phyloP scores from a whole-genome alignment of 2,329 filamentous ascomycete genomes.

The Chaetothyriales sp. region DNA sequence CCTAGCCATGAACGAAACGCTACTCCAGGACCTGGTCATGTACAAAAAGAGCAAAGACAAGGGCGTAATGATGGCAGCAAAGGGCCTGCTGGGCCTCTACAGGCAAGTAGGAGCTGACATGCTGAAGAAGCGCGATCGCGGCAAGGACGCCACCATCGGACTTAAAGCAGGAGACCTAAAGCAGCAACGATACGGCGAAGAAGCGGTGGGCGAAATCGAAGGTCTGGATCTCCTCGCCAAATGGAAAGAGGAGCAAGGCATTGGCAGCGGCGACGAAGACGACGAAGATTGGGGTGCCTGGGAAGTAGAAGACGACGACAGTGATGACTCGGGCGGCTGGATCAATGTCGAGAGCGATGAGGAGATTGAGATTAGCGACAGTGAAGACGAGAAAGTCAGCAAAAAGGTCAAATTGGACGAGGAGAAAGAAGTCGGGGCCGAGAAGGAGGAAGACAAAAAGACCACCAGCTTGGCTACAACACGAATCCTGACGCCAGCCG shows the following conservation, averaged over 20 bases:
- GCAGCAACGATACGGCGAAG: constrained; percentile 68
- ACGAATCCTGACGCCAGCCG: constrained; percentile 84
- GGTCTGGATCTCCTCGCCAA: constrained; percentile 80
- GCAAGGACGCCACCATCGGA: constrained; percentile 76
- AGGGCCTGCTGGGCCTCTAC: constrained; percentile 79
- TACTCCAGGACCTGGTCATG: constrained; percentile 90
- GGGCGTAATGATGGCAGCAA: constrained; percentile 96
- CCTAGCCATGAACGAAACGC: constrained; percentile 85
- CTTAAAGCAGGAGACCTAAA: constrained; percentile 60
- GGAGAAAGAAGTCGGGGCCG: constrained; percentile 28
- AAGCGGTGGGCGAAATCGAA: constrained; percentile 67
- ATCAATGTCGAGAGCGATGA: constrained; percentile 77
- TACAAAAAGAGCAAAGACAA: constrained; percentile 98
- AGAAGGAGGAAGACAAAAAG: constrained; percentile 11
- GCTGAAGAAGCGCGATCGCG: constrained; percentile 75
- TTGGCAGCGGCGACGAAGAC: constrained; percentile 50
- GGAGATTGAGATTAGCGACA: constrained; percentile 56
- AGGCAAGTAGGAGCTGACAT: constrained; percentile 81
- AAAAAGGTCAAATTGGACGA: constrained; percentile 48
- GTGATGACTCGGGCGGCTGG: constrained; percentile 73
- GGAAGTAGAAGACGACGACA: constrained; percentile 46
- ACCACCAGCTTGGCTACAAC: constrained; percentile 70
- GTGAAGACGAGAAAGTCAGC: constrained; percentile 55
- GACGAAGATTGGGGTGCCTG: constrained; percentile 42
- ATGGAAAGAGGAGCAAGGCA: constrained; percentile 81